Evolutionary conservation across 257 asterid species (phyloP), one percentile per base, ranked within the genome.

Genomic region (Solanum bulbocastanum): DNA sequence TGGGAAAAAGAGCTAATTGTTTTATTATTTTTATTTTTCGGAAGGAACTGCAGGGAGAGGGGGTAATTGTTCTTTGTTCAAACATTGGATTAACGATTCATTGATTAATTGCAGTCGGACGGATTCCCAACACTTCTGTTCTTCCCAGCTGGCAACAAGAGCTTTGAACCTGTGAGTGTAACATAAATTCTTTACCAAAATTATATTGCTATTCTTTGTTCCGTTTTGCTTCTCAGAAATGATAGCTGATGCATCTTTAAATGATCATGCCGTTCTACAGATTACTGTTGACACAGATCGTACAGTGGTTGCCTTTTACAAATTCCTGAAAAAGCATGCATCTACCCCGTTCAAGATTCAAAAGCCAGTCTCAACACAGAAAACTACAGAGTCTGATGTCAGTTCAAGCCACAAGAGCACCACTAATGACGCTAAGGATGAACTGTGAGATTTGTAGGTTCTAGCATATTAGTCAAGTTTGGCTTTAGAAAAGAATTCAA

Each of bases 111-210:
- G 92, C 96, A 95, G 99, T 56, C 96, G 60, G 98, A 97, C 82
- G 99, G 99, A 66, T 97, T 94, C 93, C 99, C 99, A 6, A 97
- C 99, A 1, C 91, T 97, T 75, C 98, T 97, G 40, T 96, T 97
- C 96, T 97, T 92, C 92, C 99, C 99, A 1, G 98, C 99, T 73
- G 99, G 99, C 88, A 95, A 97, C 88, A 97, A 97, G 93, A 95
- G 99, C 89, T 96, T 97, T 11, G 99, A 97, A 85, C 99, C 99
- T 88, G 99, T 97, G 86, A 91, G 98, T 71, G 9, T 44, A 79
- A 44, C 8, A 25, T 8, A 5, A 56, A n/a, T 16, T 83, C 81
- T 79, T 37, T 87, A 6, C 46, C 81, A 44, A 40, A 40, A 88
- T 79, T 87, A 82, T 86, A 23, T 66, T 25, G 4, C n/a, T 58